Conservation (phyloP, 768 basidiomycete species). For the Kwoniella sp. region DNA sequence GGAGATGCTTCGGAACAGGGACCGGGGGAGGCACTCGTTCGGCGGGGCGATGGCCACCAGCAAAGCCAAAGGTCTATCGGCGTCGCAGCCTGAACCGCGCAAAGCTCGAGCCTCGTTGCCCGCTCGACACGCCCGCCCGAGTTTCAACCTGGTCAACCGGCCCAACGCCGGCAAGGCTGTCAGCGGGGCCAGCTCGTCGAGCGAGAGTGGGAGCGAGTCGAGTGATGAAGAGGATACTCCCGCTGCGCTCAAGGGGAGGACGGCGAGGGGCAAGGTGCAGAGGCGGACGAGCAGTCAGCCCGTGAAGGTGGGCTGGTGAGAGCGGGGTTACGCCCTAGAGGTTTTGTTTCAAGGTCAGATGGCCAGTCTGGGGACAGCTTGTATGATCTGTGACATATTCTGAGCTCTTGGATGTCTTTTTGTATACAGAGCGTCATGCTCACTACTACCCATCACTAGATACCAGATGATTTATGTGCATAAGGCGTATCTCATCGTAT, state of each 20-base stretch:
- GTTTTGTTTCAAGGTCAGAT: too few relatives aligned
- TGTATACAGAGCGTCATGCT: too few relatives aligned
- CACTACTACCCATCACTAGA: too few relatives aligned
- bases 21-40: too few relatives aligned
- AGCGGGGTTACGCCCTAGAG: too few relatives aligned
- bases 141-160: not conserved
- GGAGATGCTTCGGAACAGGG: too few relatives aligned
- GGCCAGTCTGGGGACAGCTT: too few relatives aligned
- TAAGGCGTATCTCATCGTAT: too few relatives aligned
- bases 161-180: not conserved
- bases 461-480: too few relatives aligned
- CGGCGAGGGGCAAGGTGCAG: constrained; percentile 9
- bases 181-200: not conserved
- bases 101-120: not conserved
- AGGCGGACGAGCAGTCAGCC: not conserved
- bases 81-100: not conserved
- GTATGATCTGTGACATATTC: too few relatives aligned
- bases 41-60: too few relatives aligned
- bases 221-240: constrained; percentile 13
- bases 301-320: not conserved
- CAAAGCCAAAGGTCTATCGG: not conserved
- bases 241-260: constrained; percentile 6
- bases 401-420: too few relatives aligned
- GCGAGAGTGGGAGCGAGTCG: constrained; percentile 2
- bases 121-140: not conserved